Evolutionary conservation across 371 early-diverging fungal genomes (phyloP), one percentile per base, ranked within the genome.

Genomic region (Dinochytrium kinnereticum): DNA sequence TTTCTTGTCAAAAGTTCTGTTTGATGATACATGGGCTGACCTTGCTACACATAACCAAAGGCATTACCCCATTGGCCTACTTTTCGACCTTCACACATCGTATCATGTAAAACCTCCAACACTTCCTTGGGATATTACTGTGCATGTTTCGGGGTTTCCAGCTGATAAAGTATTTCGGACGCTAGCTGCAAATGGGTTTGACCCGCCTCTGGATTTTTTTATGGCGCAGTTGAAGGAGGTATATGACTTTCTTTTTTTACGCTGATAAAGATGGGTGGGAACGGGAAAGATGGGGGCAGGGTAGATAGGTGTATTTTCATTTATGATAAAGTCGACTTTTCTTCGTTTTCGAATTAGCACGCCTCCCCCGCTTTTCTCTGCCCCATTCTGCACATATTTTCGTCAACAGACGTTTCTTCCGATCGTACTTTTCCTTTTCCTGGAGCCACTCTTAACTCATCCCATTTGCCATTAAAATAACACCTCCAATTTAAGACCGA

Each of bases 151-250:
- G 51, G 74, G 84, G 61, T 90, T 90, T 72, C 93, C 93, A 0
- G 79, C 77, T 5, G 87, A 87, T 64, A 85, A 81, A 33, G 59
- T 93, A 37, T 81, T 91, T 64, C 77, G 84, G 50, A 37, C 72
- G n/a, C 10, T 38, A 30, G 21, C 28, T 61, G 31, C 26, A 85
- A 3, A 65, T 15, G 61, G 84, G 26, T 36, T 61, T 33, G 88
- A 87, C 39, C 83, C 84, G 1, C 84, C 87, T 36, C 90, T 87
- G 71, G 90, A 90, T 69, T 89, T 88, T 75, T 93, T 88, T 76
- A 93, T 93, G 92, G 85, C 91, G n/a, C 89, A 90, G 88, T 81
- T 91, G 65, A 93, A 93, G 80, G 91, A 92, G 86, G 92, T 89
- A 78, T 51, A 68, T 1, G 24, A 33, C 13, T 33, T 34, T 61